Evolutionary conservation across 2,329 filamentous ascomycete species (phyloP).

Genomic region (Ophiostoma australiae): DNA sequence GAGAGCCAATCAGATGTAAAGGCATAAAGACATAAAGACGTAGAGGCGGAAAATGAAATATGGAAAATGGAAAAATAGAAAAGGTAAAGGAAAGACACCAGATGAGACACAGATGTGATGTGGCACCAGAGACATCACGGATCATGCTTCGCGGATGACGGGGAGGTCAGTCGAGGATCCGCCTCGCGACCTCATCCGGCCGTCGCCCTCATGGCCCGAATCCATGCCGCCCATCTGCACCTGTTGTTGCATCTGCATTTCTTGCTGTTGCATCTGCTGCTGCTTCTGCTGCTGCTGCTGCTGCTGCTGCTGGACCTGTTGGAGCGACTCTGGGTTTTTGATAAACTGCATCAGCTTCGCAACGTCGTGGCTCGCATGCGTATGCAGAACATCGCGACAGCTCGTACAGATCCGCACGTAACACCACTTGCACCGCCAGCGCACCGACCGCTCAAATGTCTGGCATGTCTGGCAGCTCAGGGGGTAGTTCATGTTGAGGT

Average conservation of each 20-base stretch:
- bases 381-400: slow-evolving; percentile 43
- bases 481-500: slow-evolving; percentile 46
- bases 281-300: background rate
- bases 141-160: slow-evolving; percentile 23
- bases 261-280: background rate
- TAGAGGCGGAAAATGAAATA: background rate
- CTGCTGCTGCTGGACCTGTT: background rate
- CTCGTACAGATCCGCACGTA: slow-evolving; percentile 48
- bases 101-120: background rate
- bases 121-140: background rate
- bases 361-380: slow-evolving; percentile 43
- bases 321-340: slow-evolving; percentile 6
- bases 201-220: background rate
- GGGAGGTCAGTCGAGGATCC: slow-evolving; percentile 16
- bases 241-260: background rate
- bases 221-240: background rate
- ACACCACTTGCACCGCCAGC: slow-evolving; percentile 49
- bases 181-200: background rate
- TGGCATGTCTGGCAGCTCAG: slow-evolving; percentile 52
- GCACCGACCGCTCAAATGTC: slow-evolving; percentile 40
- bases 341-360: slow-evolving; percentile 37
- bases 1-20: background rate
- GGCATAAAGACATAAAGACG: background rate
- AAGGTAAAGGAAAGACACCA: background rate
- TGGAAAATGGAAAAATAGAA: too few species aligned